Percentiles rank a stretch among this genome's conserved stretches.
These are phyloP conservation scores for Eruca vesicaria DNA, from an alignment of 441 rosid genomes.

Conservation along the genomic window DNA sequence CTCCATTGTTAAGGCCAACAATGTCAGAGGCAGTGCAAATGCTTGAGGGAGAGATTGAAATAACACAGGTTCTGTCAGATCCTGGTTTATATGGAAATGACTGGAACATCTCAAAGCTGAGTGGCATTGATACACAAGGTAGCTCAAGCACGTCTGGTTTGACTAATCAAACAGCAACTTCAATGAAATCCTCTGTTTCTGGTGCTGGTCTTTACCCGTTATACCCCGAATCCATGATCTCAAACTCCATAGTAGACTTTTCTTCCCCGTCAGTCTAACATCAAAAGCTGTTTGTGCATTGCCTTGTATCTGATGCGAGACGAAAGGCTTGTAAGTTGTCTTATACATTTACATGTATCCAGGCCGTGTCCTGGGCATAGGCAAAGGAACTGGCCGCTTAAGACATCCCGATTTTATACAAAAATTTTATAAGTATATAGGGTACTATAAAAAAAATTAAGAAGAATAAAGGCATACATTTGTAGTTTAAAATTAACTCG, in stretches of 20 bases:
- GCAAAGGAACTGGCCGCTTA: no score
- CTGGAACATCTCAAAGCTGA: neutral
- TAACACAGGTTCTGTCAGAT: slow-evolving; percentile 43
- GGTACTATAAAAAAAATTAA: no score
- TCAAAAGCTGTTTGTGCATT: neutral
- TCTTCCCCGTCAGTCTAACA: neutral
- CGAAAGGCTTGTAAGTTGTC: neutral
- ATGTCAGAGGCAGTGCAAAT: slow-evolving; percentile 24
- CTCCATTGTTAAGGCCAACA: slow-evolving; percentile 50
- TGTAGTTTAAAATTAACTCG: no score
- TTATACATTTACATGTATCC: neutral
- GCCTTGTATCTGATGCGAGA: neutral
- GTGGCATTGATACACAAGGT: neutral
- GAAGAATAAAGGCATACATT: no score
- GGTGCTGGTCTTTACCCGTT: slow-evolving; percentile 2
- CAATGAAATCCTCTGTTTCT: neutral
- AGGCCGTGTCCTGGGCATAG: no score
- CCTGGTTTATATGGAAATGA: neutral
- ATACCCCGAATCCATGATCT: slow-evolving; percentile 10
- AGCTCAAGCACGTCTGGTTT: slow-evolving; percentile 14
- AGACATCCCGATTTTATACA: no score
- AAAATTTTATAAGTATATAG: no score
- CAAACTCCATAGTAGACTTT: neutral
- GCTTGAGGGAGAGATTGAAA: slow-evolving; percentile 46
- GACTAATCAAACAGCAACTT: neutral